These are phyloP conservation scores for Taphrina flavorubra DNA, from an alignment of 1,139 yeast species.

Conservation along the genomic window DNA sequence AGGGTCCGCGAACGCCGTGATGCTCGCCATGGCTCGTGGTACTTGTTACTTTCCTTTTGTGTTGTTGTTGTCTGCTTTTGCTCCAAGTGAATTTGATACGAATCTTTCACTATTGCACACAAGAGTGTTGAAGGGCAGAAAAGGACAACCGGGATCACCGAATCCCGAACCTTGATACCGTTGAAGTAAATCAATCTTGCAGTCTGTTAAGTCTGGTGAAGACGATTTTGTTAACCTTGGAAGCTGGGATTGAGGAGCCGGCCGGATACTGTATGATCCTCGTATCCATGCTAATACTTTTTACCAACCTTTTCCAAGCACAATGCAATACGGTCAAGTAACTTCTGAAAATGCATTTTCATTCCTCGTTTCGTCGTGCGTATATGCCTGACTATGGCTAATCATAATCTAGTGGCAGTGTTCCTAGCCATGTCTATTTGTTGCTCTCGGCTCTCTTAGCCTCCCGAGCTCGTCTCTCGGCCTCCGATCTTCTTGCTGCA, in stretches of 20 bases:
- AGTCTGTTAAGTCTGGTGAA: no score
- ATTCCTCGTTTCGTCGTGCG: not conserved
- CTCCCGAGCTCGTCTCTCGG: conserved; percentile 13
- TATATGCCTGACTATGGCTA: not conserved
- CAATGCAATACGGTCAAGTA: no score
- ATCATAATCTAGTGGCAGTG: not conserved
- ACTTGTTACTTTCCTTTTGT: no score
- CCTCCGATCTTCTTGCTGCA: conserved; percentile 31
- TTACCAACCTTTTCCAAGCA: no score
- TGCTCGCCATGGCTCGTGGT: not conserved
- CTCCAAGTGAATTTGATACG: not conserved
- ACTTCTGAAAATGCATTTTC: no score
- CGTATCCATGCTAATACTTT: no score
- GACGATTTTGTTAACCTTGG: no score
- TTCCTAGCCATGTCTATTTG: conserved; percentile 7
- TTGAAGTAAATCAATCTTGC: no score
- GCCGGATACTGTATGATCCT: not conserved
- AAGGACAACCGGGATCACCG: no score
- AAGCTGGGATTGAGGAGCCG: conserved; percentile 4
- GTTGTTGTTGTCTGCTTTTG: not conserved
- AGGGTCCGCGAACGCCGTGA: not conserved
- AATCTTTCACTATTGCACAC: no score
- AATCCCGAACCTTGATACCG: no score
- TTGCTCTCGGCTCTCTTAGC: conserved; percentile 3
- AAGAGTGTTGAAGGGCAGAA: not conserved